These are phyloP conservation scores for Ustulina deusta DNA, from an alignment of 2,329 filamentous ascomycete genomes.

Conservation along the genomic window DNA sequence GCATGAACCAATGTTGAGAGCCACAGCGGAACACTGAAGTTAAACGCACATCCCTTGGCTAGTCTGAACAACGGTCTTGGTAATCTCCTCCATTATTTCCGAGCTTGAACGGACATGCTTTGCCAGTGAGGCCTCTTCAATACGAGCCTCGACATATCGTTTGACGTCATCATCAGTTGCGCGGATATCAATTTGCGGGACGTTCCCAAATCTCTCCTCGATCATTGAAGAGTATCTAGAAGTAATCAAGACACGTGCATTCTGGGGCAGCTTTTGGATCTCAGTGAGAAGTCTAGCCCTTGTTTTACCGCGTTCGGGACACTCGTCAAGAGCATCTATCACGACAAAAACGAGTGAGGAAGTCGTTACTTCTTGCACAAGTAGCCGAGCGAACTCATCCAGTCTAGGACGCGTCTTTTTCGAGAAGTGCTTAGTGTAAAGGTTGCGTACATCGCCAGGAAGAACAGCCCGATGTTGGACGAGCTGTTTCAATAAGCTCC, in stretches of 20 bases:
- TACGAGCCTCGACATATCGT: no score
- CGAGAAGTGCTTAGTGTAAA: not conserved
- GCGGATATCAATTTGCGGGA: no score
- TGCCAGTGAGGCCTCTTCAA: no score
- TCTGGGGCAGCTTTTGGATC: slow-evolving; percentile 5
- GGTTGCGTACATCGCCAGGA: not conserved
- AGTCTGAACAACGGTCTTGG: no score
- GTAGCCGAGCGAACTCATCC: not conserved
- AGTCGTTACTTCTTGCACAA: not conserved
- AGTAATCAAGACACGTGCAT: not conserved
- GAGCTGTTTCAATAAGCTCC: slow-evolving; percentile 7
- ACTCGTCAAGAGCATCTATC: slow-evolving; percentile 16
- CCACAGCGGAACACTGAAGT: no score
- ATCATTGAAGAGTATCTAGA: slow-evolving; percentile 14
- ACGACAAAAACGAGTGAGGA: slow-evolving; percentile 4
- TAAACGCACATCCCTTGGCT: no score
- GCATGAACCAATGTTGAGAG: no score
- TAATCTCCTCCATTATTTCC: no score
- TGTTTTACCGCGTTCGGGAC: not conserved
- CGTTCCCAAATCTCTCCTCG: no score
- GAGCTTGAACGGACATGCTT: no score
- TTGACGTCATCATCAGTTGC: no score
- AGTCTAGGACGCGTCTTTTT: not conserved
- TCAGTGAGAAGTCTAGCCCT: not conserved
- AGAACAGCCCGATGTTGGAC: not conserved